Evolutionary conservation across 1,139 yeast species (phyloP).

Genomic region (Neolecta irregularis): DNA sequence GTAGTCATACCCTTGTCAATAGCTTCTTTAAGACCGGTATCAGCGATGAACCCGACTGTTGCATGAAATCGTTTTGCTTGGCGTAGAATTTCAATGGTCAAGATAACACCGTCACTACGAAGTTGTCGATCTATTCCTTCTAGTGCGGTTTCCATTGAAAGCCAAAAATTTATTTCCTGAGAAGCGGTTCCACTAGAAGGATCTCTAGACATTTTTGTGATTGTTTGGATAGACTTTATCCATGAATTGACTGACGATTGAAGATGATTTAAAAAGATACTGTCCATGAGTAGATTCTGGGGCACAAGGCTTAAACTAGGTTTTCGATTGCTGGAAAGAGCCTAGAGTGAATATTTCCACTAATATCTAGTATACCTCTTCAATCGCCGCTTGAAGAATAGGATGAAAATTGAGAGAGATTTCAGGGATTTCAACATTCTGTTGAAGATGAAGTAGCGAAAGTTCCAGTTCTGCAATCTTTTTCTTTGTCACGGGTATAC

Average conservation of each 20-base stretch:
- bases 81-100: slow-evolving; percentile 49
- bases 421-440: slow-evolving; percentile 54
- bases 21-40: slow-evolving; percentile 52
- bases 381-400: slow-evolving; percentile 30
- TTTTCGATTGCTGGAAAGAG: slow-evolving; percentile 19
- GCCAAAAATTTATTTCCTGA: slow-evolving; percentile 74
- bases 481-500: slow-evolving; percentile 35
- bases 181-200: slow-evolving; percentile 44
- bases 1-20: slow-evolving; percentile 20
- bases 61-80: slow-evolving; percentile 69
- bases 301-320: slow-evolving; percentile 25
- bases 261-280: slow-evolving; percentile 45
- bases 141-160: slow-evolving; percentile 51
- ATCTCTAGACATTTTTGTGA: slow-evolving; percentile 37
- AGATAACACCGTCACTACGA: slow-evolving; percentile 35
- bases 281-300: slow-evolving; percentile 31
- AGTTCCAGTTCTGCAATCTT: slow-evolving; percentile 55
- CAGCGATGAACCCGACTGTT: slow-evolving; percentile 55
- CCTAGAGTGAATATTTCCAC: slow-evolving; percentile 9
- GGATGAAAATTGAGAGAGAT: slow-evolving; percentile 41
- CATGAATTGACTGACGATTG: slow-evolving; percentile 57
- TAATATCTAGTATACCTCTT: slow-evolving; percentile 18
- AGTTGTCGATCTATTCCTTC: slow-evolving; percentile 44
- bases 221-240: slow-evolving; percentile 47
- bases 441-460: slow-evolving; percentile 55